Evolutionary conservation across 345 rosid genomes (phyloP), one percentile per base, ranked within the genome.

Genomic region (Mercurialis annua): DNA sequence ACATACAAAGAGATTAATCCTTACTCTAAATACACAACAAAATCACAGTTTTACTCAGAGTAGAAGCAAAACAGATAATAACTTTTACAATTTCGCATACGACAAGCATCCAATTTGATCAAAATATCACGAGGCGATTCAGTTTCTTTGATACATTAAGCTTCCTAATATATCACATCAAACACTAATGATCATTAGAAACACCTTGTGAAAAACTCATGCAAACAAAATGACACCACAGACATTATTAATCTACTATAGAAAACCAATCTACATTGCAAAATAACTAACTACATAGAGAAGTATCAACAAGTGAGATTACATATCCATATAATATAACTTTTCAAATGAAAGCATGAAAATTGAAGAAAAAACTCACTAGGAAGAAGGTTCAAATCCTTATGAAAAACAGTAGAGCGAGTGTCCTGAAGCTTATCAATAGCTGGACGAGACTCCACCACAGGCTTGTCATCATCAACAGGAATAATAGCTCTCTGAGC

Each of bases 311-410:
- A 4, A 8, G 50, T 62, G 56, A 54, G 42, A 42, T 31, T 62
- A 48, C 40, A n/a, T n/a, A 27, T 38, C 53, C 21, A 50, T 29
- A 24, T 33, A 20, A 42, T 71, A 70, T 64, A 57, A 26, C 42
- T 51, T 40, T 29, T 43, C 43, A 33, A 43, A 65, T 2, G 49
- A 36, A 47, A 30, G n/a, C n/a, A 64, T 4, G 31, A 49, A 10
- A 18, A 58, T 33, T 12, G 23, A 26, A 29, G 12, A 75, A 71
- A 36, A 29, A 64, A 83, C 97, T 85, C 82, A 92, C 98, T 92
- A 30, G 92, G 97, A 81, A 90, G 96, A 77, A 84, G 82, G 71
- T 74, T 86, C 76, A 88, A 75, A 81, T 90, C 98, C 84, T 71
- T 87, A 69, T 88, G 87, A 68, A 88, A 85, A 24, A 60, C 64